phyloP scores from a whole-genome alignment of 2,329 filamentous ascomycete species.

The Aspergillus sergii region DNA sequence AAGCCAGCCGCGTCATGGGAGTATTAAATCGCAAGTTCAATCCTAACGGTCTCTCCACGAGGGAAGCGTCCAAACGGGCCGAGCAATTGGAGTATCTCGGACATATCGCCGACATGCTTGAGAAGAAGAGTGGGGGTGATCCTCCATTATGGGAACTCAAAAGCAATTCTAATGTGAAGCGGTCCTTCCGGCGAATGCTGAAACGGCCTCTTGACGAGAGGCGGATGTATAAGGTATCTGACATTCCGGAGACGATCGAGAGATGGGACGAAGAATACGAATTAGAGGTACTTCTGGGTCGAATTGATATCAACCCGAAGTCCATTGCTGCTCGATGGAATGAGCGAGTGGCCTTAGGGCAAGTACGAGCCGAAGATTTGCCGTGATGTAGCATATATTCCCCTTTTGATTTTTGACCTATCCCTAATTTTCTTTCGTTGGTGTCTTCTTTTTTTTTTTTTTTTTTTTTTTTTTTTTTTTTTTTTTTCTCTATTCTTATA shows the following conservation, averaged over 20 bases:
- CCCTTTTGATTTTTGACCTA: not conserved
- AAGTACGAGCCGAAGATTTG: not conserved
- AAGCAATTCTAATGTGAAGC: conserved; percentile 15
- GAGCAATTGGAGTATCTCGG: conserved; percentile 25
- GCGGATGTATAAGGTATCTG: conserved; percentile 14
- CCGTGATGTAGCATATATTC: conserved; percentile 1
- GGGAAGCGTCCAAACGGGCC: conserved; percentile 4
- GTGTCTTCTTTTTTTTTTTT: not conserved
- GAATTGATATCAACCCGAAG: conserved; percentile 17
- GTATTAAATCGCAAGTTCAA: conserved; percentile 16
- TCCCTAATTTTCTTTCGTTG: not conserved
- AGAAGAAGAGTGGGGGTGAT: conserved; percentile 27
- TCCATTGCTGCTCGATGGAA: conserved; percentile 22
- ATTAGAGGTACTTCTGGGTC: conserved; percentile 25
- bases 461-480: not conserved
- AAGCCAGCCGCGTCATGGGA: conserved; percentile 32
- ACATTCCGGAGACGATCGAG: conserved; percentile 19
- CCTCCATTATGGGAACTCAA: conserved; percentile 18
- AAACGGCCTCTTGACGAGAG: conserved; percentile 17
- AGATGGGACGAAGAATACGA: conserved; percentile 35
- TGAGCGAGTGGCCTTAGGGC: conserved; percentile 11
- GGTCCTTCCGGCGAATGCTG: conserved; percentile 13
- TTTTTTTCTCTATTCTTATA: not conserved
- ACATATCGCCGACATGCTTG: conserved; percentile 22
- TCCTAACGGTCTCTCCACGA: not conserved